Base-by-base conservation (phyloP, 306 rosid species). In the Heteromeles arbutifolia region DNA sequence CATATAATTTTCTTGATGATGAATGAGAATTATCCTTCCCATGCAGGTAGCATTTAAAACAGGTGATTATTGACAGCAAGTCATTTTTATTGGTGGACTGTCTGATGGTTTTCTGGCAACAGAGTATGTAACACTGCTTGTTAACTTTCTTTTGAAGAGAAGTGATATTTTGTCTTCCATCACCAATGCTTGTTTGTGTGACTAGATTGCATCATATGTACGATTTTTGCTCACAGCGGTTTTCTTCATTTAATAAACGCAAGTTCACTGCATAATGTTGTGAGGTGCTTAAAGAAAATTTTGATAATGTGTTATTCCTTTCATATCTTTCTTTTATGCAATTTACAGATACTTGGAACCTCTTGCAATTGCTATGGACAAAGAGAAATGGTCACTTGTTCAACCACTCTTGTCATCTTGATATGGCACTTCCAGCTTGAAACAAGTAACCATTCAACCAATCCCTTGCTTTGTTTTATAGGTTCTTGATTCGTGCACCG, bases 381-480 rank as follows among this genome's bases (percentile, higher is more conserved):
- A 78, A n/a, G 96, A 89, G 88, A 90, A 85, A 81, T 92, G 99
- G 99, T 92, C 99, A 65, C 93, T 95, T 34, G 99, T 95, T 89
- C 97, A 95, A 83, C 87, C 89, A 58, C 99, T 95, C 50, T 82
- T 95, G 86, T 89, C 98, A 81, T 95, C 99, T 67, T 92, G 98
- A 84, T 95, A 82, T 84, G 99, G 99, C 84, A 95, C 92, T 78
- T 88, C 97, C 82, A 92, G 91, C 91, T 89, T 95, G 90, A 83
- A 90, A 79, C 98, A 92, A 78, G 99, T 95, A 86, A 92, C 74
- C 32, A 4, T 65, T 45, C 32, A 28, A 76, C 59, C 77, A 57
- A 45, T 65, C 45, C 19, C 24, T 34, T 78, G 21, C 4, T 65
- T 65, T 59, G 17, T 19, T 14, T 34, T 52, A 32, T 75, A 22